These are phyloP conservation scores for Periconia sp. DNA, from an alignment of 2,329 filamentous ascomycete genomes.

Conservation along the genomic window DNA sequence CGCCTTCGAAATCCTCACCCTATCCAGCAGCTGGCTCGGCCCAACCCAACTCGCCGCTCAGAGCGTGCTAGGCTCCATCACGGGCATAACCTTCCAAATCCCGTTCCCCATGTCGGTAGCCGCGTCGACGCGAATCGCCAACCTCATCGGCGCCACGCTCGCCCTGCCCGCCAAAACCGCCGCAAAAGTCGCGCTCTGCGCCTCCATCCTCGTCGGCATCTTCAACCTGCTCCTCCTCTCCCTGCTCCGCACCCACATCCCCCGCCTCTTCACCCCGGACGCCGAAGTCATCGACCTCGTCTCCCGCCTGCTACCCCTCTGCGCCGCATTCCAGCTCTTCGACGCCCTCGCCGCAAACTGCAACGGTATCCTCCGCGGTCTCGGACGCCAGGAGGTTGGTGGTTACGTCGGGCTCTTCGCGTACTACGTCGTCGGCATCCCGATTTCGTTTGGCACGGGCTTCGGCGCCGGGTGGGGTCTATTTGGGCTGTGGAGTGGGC, in stretches of 20 bases:
- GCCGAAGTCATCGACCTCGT: slow-evolving; percentile 68
- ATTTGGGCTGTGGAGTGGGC: slow-evolving; percentile 72
- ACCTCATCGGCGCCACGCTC: slow-evolving; percentile 84
- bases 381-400: slow-evolving; percentile 86
- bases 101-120: slow-evolving; percentile 91
- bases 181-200: slow-evolving; percentile 73
- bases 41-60: slow-evolving; percentile 83
- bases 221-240: slow-evolving; percentile 75
- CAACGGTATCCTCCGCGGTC: slow-evolving; percentile 81
- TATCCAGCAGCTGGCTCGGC: slow-evolving; percentile 79
- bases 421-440: slow-evolving; percentile 85
- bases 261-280: slow-evolving; percentile 71
- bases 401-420: slow-evolving; percentile 84
- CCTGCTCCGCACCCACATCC: slow-evolving; percentile 70
- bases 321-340: slow-evolving; percentile 86
- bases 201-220: slow-evolving; percentile 70
- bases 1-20: slow-evolving; percentile 86
- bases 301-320: slow-evolving; percentile 71
- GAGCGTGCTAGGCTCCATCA: slow-evolving; percentile 77
- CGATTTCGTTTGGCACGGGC: slow-evolving; percentile 75
- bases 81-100: slow-evolving; percentile 82
- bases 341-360: slow-evolving; percentile 78
- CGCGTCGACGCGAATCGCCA: slow-evolving; percentile 83
- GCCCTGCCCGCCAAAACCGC: slow-evolving; percentile 78
- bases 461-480: slow-evolving; percentile 79